Evolutionary conservation across 169 alveolate species (phyloP).

Genomic region (Cardiosporidium cionae): DNA sequence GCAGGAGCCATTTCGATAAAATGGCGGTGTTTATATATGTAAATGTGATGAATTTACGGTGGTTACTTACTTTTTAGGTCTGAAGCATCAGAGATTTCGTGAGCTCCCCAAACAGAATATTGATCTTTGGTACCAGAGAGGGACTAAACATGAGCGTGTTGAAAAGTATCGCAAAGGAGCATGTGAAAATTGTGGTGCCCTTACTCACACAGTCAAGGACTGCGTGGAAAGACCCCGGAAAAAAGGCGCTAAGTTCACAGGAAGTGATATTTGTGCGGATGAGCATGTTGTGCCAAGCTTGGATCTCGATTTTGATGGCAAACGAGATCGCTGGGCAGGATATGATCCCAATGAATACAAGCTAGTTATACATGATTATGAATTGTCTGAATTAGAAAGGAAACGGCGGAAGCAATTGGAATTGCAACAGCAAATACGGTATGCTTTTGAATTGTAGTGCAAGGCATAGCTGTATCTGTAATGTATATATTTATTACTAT

Average conservation of each 20-base stretch:
- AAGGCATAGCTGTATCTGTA: too few relatives aligned
- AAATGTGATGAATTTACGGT: too few relatives aligned
- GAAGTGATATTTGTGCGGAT: neutral
- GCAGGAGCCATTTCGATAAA: too few relatives aligned
- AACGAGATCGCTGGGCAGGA: slow-evolving; percentile 95
- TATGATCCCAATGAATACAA: slow-evolving; percentile 81
- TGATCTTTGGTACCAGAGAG: slow-evolving; percentile 5
- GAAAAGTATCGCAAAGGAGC: slow-evolving; percentile 75
- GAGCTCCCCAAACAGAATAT: neutral
- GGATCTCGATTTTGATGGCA: slow-evolving; percentile 69
- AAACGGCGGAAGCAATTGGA: slow-evolving; percentile 61
- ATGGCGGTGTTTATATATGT: too few relatives aligned
- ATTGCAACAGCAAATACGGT: slow-evolving; percentile 9
- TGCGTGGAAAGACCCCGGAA: slow-evolving; percentile 86
- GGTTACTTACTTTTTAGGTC: too few relatives aligned
- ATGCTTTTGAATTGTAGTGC: too few relatives aligned
- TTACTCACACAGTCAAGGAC: slow-evolving; percentile 89
- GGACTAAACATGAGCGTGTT: slow-evolving; percentile 19
- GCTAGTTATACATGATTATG: slow-evolving; percentile 52
- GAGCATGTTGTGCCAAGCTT: neutral
- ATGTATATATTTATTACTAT: too few relatives aligned
- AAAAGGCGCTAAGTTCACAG: slow-evolving; percentile 3
- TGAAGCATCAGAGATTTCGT: slow-evolving; percentile 24
- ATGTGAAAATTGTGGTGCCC: slow-evolving; percentile 98
- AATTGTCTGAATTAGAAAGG: slow-evolving; percentile 73